These are phyloP conservation scores for Elasticomyces elasticus DNA, from an alignment of 495 filamentous ascomycete species.

Conservation along the genomic window DNA sequence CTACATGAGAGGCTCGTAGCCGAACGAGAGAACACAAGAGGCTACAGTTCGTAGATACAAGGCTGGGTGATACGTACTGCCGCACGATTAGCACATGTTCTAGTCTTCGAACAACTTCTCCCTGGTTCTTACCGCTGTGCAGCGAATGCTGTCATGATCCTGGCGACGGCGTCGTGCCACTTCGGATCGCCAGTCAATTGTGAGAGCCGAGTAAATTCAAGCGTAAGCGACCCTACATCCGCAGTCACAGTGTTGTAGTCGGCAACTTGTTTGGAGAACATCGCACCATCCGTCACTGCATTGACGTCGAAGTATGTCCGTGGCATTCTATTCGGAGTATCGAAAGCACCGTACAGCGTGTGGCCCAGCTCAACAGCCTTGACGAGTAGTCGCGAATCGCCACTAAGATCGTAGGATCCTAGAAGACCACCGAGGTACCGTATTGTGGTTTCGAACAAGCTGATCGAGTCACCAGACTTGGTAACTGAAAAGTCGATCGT, in stretches of 20 bases:
- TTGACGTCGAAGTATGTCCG: slow-evolving; percentile 43
- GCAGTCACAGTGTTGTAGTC: too few species aligned
- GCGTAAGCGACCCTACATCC: slow-evolving; percentile 28
- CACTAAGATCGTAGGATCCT: slow-evolving; percentile 42
- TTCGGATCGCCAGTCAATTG: slow-evolving; percentile 33
- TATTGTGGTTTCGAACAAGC: slow-evolving; percentile 42
- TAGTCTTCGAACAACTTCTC: too few species aligned
- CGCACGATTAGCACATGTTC: too few species aligned
- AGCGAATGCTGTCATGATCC: slow-evolving; percentile 27
- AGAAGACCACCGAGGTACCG: slow-evolving; percentile 44
- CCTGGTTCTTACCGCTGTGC: too few species aligned
- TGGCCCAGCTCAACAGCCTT: slow-evolving; percentile 36
- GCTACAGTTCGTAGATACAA: too few species aligned
- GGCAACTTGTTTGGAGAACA: too few species aligned
- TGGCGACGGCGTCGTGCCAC: slow-evolving; percentile 29
- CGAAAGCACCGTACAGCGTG: slow-evolving; percentile 37
- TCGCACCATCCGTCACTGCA: slow-evolving; percentile 40
- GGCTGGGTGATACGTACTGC: too few species aligned
- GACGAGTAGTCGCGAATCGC: not conserved
- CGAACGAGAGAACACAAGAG: too few species aligned
- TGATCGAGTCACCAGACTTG: slow-evolving; percentile 27
- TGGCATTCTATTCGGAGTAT: slow-evolving; percentile 36
- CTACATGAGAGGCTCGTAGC: too few species aligned
- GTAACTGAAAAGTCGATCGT: slow-evolving; percentile 32
- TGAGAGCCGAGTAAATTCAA: slow-evolving; percentile 32